Base-by-base conservation (phyloP, 352 stramenopile species). In the Phytopythium delawarense region DNA sequence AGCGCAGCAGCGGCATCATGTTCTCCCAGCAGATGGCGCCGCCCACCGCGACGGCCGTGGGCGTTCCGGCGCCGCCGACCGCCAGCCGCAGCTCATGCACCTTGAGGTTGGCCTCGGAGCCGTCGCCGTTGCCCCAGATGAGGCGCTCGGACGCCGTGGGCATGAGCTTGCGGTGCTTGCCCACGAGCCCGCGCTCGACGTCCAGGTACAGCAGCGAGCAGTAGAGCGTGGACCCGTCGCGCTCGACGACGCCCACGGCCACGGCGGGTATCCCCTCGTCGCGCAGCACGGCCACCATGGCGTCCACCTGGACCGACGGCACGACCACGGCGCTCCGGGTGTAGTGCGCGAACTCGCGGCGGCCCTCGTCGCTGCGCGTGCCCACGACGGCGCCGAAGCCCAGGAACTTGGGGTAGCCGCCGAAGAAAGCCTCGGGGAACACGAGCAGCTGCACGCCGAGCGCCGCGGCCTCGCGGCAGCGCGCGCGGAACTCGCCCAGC, bases 1-100 rank as follows among this genome's bases (percentile, higher is more conserved):
- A 71, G 32, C 65, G 65, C 61, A 71, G 56, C 34, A 71, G 62
- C 50, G 65, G 65, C 65, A 71, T 71, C 61, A 71, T 67, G 61
- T 68, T 71, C 56, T 71, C 65, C 65, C 65, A 71, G 56, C 65
- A 71, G 32, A 71, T 57, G 30, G 59, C 65, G 16, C 61, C 65
- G 39, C 61, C 65, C 40, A 67, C 65, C 8, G 35, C n/a, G 18
- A 71, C 25, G n/a, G 21, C 13, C 21, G 46, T 53, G 13, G 54
- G 58, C 45, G 53, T 12, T 7, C 11, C 35, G 12, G n/a, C 30
- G 55, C 48, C 42, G 15, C 50, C 61, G 9, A 9, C 49, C 13
- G 30, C 25, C n/a, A 71, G 32, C 4, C 51, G 40, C 21, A 71
- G 48, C 15, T 34, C 61, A 44, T 71, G 65, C 44, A 56, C 61